Evolutionary conservation across 441 rosid genomes (phyloP).

Genomic region (Gossypium trilobum): DNA sequence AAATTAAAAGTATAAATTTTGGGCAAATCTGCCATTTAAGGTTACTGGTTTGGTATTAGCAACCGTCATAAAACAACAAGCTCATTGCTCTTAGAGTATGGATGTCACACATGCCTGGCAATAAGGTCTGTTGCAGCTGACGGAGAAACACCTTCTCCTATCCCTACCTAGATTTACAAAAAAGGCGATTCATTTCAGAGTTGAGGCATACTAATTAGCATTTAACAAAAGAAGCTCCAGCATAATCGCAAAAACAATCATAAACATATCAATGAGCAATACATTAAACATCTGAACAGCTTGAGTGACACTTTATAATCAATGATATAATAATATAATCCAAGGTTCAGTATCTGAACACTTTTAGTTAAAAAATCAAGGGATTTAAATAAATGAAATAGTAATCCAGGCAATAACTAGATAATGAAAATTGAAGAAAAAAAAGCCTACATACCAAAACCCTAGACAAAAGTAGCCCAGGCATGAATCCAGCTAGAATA

Average conservation of each 20-base stretch:
- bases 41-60: neutral
- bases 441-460: conserved; percentile 47
- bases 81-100: conserved; percentile 16
- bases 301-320: neutral
- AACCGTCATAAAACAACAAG: conserved; percentile 1
- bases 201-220: neutral
- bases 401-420: neutral
- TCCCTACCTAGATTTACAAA: conserved; percentile 64
- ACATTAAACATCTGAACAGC: conserved; percentile 2
- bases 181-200: conserved; percentile 10
- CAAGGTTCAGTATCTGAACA: neutral
- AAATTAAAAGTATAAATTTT: neutral
- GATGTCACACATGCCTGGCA: conserved; percentile 60
- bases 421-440: neutral
- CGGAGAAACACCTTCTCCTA: conserved; percentile 97
- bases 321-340: conserved; percentile 1
- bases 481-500: conserved; percentile 76
- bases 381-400: neutral
- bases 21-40: conserved; percentile 1
- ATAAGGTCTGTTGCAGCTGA: conserved; percentile 96
- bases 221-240: neutral
- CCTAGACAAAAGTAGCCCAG: conserved; percentile 67
- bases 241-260: conserved; percentile 4
- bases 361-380: neutral
- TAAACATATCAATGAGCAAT: conserved; percentile 6